A percentile compares a stretch with the other conserved stretches of the same genome.
Conservation (phyloP, 2,329 filamentous ascomycete genomes). For the Calonectria pseudoreteaudii region DNA sequence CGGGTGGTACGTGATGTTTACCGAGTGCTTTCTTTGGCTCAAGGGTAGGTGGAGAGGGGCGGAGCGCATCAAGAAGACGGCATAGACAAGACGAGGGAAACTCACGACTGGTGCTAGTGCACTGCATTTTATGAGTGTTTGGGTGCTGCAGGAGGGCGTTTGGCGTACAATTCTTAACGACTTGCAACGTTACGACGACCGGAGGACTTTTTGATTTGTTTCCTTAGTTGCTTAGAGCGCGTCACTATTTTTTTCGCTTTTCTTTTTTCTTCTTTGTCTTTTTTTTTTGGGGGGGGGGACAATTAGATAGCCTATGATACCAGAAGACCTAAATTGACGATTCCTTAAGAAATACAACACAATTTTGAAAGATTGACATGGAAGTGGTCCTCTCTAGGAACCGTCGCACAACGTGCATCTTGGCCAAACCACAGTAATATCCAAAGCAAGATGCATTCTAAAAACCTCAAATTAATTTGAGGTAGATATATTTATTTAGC, state of each 20-base stretch:
- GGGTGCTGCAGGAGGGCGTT: constrained; percentile 21
- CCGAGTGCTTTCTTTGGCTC: constrained; percentile 56
- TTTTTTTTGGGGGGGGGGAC: constrained; percentile 4
- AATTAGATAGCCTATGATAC: constrained; percentile 35
- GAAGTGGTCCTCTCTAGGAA: no score
- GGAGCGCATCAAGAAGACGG: constrained; percentile 38
- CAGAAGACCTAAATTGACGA: constrained; percentile 29
- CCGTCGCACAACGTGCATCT: no score
- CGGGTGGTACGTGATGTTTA: constrained; percentile 62
- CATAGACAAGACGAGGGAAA: constrained; percentile 18
- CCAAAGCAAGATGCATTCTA: no score
- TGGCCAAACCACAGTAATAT: no score
- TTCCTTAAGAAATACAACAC: background rate
- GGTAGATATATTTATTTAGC: no score
- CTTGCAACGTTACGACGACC: constrained; percentile 9
- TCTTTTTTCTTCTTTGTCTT: constrained; percentile 11
- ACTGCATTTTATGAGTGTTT: constrained; percentile 4
- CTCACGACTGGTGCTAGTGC: constrained; percentile 8
- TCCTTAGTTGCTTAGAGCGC: constrained; percentile 26
- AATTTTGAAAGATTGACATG: background rate
- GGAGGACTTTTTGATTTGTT: constrained; percentile 8
- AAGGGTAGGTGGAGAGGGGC: constrained; percentile 48
- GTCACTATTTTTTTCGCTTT: constrained; percentile 10
- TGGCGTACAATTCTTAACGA: constrained; percentile 16
- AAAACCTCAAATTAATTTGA: background rate